phyloP scores from a whole-genome alignment of 2,329 filamentous ascomycete genomes.

The Botryotinia convoluta region DNA sequence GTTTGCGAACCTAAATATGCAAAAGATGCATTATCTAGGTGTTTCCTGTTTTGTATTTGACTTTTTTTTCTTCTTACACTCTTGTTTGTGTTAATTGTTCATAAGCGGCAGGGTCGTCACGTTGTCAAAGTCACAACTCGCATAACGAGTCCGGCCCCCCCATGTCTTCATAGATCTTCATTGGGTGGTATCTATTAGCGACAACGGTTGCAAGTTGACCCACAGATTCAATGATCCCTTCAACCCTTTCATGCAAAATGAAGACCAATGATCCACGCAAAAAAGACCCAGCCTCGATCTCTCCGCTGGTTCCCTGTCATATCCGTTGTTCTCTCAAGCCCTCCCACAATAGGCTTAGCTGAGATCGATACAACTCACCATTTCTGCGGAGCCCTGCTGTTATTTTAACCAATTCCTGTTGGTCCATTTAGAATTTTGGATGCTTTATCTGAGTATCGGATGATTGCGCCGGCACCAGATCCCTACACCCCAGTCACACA shows the following conservation, averaged over 20 bases:
- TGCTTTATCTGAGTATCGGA: constrained; percentile 38
- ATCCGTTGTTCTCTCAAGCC: constrained; percentile 22
- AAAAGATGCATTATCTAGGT: neutral
- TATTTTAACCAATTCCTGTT: constrained; percentile 25
- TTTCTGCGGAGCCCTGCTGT: constrained; percentile 28
- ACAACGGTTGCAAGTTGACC: constrained; percentile 22
- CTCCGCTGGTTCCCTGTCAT: constrained; percentile 32
- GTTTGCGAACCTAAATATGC: neutral
- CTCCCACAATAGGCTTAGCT: constrained; percentile 33
- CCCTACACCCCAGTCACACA: constrained; percentile 33
- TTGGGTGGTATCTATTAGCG: constrained; percentile 19
- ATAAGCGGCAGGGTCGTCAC: constrained; percentile 19
- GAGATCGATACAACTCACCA: constrained; percentile 35
- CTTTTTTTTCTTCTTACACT: neutral
- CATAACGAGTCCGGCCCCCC: constrained; percentile 13
- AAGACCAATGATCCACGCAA: constrained; percentile 32
- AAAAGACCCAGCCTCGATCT: constrained; percentile 35
- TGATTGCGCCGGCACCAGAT: constrained; percentile 36
- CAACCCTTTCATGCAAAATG: constrained; percentile 23
- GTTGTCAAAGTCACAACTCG: constrained; percentile 19
- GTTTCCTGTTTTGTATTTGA: constrained; percentile 2
- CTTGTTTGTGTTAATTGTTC: constrained; percentile 6
- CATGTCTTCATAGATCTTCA: constrained; percentile 14
- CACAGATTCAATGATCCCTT: constrained; percentile 28
- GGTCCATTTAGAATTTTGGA: constrained; percentile 24